Percentiles rank a stretch among this genome's conserved stretches.
Conservation (phyloP, 441 rosid genomes). For the Gossypium gossypioides region DNA sequence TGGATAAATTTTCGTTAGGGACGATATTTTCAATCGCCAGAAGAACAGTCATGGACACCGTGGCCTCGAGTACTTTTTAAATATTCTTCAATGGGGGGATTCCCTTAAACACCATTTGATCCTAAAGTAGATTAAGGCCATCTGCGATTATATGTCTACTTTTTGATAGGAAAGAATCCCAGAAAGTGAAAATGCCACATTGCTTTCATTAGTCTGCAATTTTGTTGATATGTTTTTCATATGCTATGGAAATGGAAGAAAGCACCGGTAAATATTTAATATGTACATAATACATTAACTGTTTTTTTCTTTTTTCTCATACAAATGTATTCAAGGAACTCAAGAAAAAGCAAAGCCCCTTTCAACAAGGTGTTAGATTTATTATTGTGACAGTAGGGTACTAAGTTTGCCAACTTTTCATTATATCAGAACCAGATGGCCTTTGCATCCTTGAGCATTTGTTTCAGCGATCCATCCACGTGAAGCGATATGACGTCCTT, state of each 20-base stretch:
- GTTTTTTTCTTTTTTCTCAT: background rate
- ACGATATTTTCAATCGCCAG: background rate
- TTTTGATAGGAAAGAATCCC: background rate
- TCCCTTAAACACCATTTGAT: background rate
- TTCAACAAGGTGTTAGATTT: background rate
- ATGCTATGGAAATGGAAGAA: conserved; percentile 4
- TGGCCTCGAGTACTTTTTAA: background rate
- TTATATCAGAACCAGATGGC: conserved; percentile 80
- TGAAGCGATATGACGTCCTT: conserved; percentile 78
- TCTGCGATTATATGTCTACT: background rate
- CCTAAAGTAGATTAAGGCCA: background rate
- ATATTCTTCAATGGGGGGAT: background rate
- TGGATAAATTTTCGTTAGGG: background rate
- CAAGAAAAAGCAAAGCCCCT: background rate
- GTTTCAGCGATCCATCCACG: conserved; percentile 69
- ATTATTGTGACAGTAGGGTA: background rate
- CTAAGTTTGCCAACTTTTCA: background rate
- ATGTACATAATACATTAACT: background rate
- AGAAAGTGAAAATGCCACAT: conserved; percentile 5
- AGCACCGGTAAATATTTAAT: background rate
- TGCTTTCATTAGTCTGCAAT: background rate
- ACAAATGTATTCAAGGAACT: background rate
- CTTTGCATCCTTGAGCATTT: conserved; percentile 72
- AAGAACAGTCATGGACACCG: background rate
- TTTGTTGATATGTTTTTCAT: background rate